Base-by-base conservation (phyloP, 2,329 filamentous ascomycete species). In the Tolypocladium ovalisporum region DNA sequence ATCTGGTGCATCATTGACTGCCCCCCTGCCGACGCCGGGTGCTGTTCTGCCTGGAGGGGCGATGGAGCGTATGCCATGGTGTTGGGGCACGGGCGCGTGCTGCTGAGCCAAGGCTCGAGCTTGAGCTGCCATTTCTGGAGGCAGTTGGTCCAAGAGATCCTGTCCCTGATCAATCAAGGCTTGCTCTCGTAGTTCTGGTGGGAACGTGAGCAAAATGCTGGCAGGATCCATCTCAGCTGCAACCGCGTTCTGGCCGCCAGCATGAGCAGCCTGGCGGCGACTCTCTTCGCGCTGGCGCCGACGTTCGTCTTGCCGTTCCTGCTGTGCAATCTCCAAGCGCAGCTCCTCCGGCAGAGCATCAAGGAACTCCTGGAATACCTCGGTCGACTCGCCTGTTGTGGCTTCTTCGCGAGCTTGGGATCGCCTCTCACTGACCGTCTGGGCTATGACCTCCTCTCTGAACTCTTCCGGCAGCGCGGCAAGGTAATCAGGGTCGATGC, bases 401-500 rank as follows among this genome's bases (percentile, higher is more conserved):
- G 83, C 84, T 70, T 84, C 73, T 76, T 88, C 70, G 68, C 87
- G 72, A 47, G 90, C 89, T 70, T 94, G 85, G 9, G 88, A 88
- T 61, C 93, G 85, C 63, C 93, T 84, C 62, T 90, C 86, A 55
- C 89, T 90, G 61, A 96, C 83, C 59, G 96, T 91, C 61, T 92
- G 86, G 70, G 95, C 90, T 62, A 99, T 89, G 54, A 99, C 94
- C 69, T 99, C 94, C 71, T 97, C 93, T 52, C 94, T 83, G 68
- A 97, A 86, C 60, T 99, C 95, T 65, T 99, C 94, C 0, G 94
- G 94, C n/a, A 99, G 76, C n/a, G 93, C 95, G 59, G 94, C 90
- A 8, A 99, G 83, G 71, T 97, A 99, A 57, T 96, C 92, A 19
- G 88, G 83, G 68, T 99, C 94, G 64, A 99, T 97, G 54, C 93